Evolutionary conservation across 2,329 filamentous ascomycete genomes (phyloP), one percentile per base, ranked within the genome.

Genomic region (Aspergillus spinulosporus): DNA sequence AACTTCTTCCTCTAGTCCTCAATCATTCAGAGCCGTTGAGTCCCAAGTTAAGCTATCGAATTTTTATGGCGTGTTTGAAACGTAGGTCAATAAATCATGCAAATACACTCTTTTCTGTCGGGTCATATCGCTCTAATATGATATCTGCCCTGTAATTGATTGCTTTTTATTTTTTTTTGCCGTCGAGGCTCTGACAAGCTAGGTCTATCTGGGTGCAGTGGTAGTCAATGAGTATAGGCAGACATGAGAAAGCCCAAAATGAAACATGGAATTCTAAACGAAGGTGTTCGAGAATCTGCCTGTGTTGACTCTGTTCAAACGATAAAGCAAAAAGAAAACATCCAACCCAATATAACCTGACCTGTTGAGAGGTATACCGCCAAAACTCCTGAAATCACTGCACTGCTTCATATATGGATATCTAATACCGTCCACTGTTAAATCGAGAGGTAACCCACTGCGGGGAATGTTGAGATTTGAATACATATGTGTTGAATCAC

Each of bases 351-450:
- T 36, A n/a, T 39, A 36, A 45, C 14, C 15, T 32, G 15, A 72
- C 72, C 71, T 74, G 72, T 74, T 74, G 72, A 74, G 69, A 74
- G 72, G 72, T 72, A 62, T 53, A 62, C 65, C 63, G 54, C 70
- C 68, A 62, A 61, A 74, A 74, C 71, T 73, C 72, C 71, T 49
- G 57, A 47, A 59, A 67, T 62, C 64, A 61, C 11, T 8, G 21
- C 21, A 37, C 34, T 37, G 39, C 39, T 34, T 31, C 44, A 15
- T 47, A 47, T 34, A 47, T 66, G 61, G n/a, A 42, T 42, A 21
- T 15, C n/a, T 15, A 68, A 60, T 64, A 59, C 59, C 56, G 56
- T 60, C 64, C 65, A 59, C 54, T 63, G 57, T 67, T 59, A 64
- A 66, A 64, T 45, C 39, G 60, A 60, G 62, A 59, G 48, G 52